Evolutionary conservation across 2,329 filamentous ascomycete species (phyloP), one percentile per base, ranked within the genome.

Genomic region (Metarhizium brunneum): DNA sequence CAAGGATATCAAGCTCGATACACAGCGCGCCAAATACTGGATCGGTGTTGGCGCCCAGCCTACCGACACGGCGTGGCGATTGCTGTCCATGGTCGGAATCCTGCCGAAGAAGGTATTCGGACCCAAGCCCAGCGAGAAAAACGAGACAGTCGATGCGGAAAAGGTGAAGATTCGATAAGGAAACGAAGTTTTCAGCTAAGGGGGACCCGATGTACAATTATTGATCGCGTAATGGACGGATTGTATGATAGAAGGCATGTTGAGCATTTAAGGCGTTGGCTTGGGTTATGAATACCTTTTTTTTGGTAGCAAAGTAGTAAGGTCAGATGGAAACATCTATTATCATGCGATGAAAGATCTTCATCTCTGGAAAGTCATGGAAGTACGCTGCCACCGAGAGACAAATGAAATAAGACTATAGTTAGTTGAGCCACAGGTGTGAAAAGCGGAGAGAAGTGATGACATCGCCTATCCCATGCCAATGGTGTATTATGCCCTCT

Each of bases 31-130:
- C 56, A 86, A 87, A 71, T 99, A 99, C 76, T 99, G 94, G 94
- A 80, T 99, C 40, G 94, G 94, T 69, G 92, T 97, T 3, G 94
- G 94, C 1, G 94, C 94, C 55, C 94, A 99, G 74, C 94, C 94
- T 10, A 92, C 88, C 59, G 90, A 96, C 63, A 85, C 89, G 3
- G 89, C 88, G 40, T 96, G 92, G 92, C 81, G 90, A 68, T 71
- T 97, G 64, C 75, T 99, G 63, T 82, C 82, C 55, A 87, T 96
- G 89, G 90, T 92, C 56, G 63, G 73, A 30, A 68, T 73, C 43
- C 53, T 73, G 56, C 71, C 71, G 14, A 68, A 69, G 65, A 72
- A 71, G 64, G 32, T 62, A 14, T 72, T 71, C 59, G 70, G 69
- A 2, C 67, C 69, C 10, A 63, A 61, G 53, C 52, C 61, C 32